Evolutionary conservation across 164 flowering plant species (phyloP).

Genomic region (Aristolochia contorta): DNA sequence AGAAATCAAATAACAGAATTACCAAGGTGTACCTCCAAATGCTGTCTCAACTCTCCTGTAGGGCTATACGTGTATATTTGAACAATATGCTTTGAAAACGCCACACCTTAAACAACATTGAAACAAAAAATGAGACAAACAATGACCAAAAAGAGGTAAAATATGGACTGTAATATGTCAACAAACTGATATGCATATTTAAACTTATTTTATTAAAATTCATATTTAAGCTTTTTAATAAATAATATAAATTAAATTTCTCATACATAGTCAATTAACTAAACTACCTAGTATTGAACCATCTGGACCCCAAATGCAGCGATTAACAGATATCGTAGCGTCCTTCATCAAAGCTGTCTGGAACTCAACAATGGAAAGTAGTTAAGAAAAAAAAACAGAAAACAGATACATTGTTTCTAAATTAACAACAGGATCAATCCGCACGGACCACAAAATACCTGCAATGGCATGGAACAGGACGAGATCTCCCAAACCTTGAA

Average conservation of each 20-base stretch:
- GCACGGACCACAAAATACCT: conserved; percentile 20
- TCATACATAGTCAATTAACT: background rate
- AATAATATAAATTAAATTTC: background rate
- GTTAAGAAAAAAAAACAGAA: background rate
- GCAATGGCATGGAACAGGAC: conserved; percentile 31
- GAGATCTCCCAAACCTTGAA: conserved; percentile 44
- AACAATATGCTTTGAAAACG: conserved; percentile 55
- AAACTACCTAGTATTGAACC: conserved; percentile 35
- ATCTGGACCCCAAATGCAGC: conserved; percentile 45
- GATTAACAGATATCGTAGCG: conserved; percentile 32
- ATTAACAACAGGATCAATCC: background rate
- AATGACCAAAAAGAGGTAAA: too few relatives aligned
- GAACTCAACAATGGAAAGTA: background rate
- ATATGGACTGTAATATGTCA: too few relatives aligned
- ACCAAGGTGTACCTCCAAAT: conserved; percentile 33
- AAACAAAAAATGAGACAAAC: background rate
- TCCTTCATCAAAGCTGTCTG: conserved; percentile 38
- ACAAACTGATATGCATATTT: background rate
- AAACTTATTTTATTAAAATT: background rate
- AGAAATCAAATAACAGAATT: background rate
- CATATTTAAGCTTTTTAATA: background rate
- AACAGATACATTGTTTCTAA: background rate
- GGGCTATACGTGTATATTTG: conserved; percentile 43
- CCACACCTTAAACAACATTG: conserved; percentile 35
- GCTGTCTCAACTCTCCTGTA: conserved; percentile 43